Evolutionary conservation across 768 basidiomycete species (phyloP).

Genomic region (Mycena indigotica): DNA sequence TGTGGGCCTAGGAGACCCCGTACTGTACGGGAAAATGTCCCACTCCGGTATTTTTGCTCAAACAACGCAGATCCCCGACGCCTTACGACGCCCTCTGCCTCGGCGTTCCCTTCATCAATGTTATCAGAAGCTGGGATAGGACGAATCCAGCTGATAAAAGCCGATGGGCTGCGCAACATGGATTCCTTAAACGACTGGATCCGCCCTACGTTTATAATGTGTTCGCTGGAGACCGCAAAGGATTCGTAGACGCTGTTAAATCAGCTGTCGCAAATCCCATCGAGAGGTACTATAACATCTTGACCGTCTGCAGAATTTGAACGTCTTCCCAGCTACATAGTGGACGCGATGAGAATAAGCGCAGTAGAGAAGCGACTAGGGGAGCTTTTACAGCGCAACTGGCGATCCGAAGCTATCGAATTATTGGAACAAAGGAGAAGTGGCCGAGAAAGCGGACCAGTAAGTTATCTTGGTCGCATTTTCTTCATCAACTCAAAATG

Average conservation of each 20-base stretch:
- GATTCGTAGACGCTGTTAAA: constrained; percentile 32
- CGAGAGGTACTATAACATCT: constrained; percentile 22
- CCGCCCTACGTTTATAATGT: constrained; percentile 42
- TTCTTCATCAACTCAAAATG: no score
- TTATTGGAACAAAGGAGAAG: constrained; percentile 1
- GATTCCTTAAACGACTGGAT: constrained; percentile 28
- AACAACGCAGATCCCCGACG: constrained; percentile 18
- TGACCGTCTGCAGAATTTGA: neutral
- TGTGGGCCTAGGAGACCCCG: constrained; percentile 11
- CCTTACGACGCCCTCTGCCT: constrained; percentile 38
- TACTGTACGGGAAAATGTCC: constrained; percentile 8
- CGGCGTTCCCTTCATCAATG: constrained; percentile 41
- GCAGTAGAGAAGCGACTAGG: constrained; percentile 23
- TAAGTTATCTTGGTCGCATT: neutral
- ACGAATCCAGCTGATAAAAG: constrained; percentile 29
- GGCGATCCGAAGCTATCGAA: constrained; percentile 28
- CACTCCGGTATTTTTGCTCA: neutral
- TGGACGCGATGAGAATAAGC: constrained; percentile 32
- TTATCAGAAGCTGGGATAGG: constrained; percentile 33
- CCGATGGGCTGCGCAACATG: constrained; percentile 36
- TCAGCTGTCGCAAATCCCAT: constrained; percentile 33
- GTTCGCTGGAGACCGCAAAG: constrained; percentile 29
- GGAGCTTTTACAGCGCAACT: constrained; percentile 33
- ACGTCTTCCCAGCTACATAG: constrained; percentile 27
- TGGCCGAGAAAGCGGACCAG: neutral